phyloP scores from a whole-genome alignment of 2,329 filamentous ascomycete genomes.

The Fusarium subtropicale region DNA sequence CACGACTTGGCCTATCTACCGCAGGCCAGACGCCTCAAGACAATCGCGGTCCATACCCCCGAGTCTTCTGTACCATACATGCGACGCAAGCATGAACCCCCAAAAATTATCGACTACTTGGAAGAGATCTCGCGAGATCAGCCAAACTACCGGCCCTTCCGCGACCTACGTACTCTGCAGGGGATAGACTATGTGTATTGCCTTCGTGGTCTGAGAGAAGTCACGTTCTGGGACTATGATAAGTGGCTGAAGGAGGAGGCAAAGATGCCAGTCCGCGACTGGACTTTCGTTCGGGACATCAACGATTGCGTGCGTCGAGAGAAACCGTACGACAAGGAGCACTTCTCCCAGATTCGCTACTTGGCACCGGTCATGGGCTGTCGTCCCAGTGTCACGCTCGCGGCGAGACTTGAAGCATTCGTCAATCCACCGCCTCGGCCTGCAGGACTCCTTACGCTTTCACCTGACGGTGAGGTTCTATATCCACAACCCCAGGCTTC shows the following conservation, averaged over 20 bases:
- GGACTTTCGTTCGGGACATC: constrained; percentile 47
- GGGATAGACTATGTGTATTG: constrained; percentile 59
- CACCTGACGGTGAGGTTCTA: constrained; percentile 12
- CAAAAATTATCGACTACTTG: constrained; percentile 41
- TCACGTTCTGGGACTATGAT: constrained; percentile 57
- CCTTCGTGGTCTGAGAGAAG: constrained; percentile 57
- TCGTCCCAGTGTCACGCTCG: constrained; percentile 7
- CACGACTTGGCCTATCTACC: constrained; percentile 52
- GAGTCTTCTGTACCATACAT: constrained; percentile 50
- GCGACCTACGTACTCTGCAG: constrained; percentile 56
- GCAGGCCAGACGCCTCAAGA: constrained; percentile 55
- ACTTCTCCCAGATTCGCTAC: constrained; percentile 33
- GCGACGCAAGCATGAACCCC: constrained; percentile 55
- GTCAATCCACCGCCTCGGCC: neutral
- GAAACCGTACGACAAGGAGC: constrained; percentile 24
- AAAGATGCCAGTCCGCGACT: constrained; percentile 46
- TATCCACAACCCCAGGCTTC: constrained; percentile 13
- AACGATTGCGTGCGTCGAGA: constrained; percentile 38
- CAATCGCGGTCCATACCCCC: constrained; percentile 55
- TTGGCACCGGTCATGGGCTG: constrained; percentile 40
- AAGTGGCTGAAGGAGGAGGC: constrained; percentile 23
- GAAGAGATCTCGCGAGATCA: constrained; percentile 51
- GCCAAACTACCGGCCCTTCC: constrained; percentile 53
- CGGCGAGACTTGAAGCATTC: neutral
- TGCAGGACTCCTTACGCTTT: neutral